phyloP scores from a whole-genome alignment of 441 rosid species.

The Lepidium campestre region DNA sequence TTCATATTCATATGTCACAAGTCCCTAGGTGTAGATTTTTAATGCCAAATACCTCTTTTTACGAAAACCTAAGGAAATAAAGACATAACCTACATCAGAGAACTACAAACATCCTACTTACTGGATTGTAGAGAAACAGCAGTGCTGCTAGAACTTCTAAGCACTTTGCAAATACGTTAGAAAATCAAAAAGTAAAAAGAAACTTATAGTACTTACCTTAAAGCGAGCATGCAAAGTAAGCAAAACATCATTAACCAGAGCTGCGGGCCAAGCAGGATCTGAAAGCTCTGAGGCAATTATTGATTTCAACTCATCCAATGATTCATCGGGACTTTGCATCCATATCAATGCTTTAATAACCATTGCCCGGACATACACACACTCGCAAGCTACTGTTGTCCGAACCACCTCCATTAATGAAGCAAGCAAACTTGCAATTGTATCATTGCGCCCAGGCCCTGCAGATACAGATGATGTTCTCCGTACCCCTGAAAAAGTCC shows the following conservation, averaged over 20 bases:
- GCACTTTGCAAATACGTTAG: neutral
- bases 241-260: conserved; percentile 89
- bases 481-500: conserved; percentile 45
- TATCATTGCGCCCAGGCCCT: conserved; percentile 77
- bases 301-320: conserved; percentile 91
- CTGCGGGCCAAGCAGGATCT: conserved; percentile 97
- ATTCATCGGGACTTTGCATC: conserved; percentile 98
- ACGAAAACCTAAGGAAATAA: neutral
- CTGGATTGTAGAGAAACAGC: neutral
- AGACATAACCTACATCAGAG: neutral
- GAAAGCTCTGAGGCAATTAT: conserved; percentile 99
- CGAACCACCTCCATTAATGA: conserved; percentile 98
- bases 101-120: neutral
- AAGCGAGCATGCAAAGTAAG: conserved; percentile 99
- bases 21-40: neutral
- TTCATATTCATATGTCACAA: neutral
- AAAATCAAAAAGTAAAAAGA: neutral
- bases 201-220: conserved; percentile 51
- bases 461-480: conserved; percentile 62
- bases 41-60: conserved; percentile 5
- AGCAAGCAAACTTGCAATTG: conserved; percentile 88
- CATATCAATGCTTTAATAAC: conserved; percentile 99
- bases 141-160: neutral
- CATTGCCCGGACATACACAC: conserved; percentile 98
- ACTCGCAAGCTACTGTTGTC: conserved; percentile 99